Evolutionary conservation across 169 alveolate species (phyloP).

Genomic region (Haemoproteus tartakovskyi): DNA sequence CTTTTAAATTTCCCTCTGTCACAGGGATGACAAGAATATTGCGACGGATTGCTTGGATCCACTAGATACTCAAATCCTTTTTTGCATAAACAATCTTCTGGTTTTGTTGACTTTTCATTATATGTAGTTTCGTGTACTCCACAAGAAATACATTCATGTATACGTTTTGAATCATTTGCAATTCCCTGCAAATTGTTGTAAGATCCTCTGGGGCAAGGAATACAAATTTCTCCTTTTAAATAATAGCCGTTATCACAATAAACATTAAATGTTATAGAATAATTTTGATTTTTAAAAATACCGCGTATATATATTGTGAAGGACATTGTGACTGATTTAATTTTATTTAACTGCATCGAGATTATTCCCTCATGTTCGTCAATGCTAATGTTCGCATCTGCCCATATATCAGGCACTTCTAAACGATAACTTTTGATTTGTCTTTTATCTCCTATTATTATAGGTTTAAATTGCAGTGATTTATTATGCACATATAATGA

Average conservation of each 20-base stretch:
- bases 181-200: slow-evolving; percentile 74
- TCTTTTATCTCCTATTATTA: slow-evolving; percentile 41
- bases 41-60: slow-evolving; percentile 7
- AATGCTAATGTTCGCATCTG: slow-evolving; percentile 11
- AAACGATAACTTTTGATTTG: slow-evolving; percentile 11
- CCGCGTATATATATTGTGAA: slow-evolving; percentile 32
- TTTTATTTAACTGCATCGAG: not conserved
- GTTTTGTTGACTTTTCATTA: slow-evolving; percentile 23
- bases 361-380: slow-evolving; percentile 30
- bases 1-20: slow-evolving; percentile 67
- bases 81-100: slow-evolving; percentile 67
- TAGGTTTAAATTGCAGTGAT: slow-evolving; percentile 5
- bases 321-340: slow-evolving; percentile 31
- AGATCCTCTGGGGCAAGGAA: slow-evolving; percentile 75
- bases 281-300: too few species aligned
- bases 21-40: slow-evolving; percentile 53
- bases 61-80: slow-evolving; percentile 66
- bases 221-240: slow-evolving; percentile 67
- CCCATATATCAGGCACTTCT: slow-evolving; percentile 6
- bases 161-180: slow-evolving; percentile 18
- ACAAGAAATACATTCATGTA: slow-evolving; percentile 67
- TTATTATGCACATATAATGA: slow-evolving; percentile 5
- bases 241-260: slow-evolving; percentile 67
- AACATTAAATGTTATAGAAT: slow-evolving; percentile 15
- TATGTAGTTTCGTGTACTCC: slow-evolving; percentile 71